Percentiles rank a stretch among this genome's conserved stretches.
Evolutionary conservation across 352 stramenopile species (phyloP).

Genomic region (Hyaloperonospora brassicae): DNA sequence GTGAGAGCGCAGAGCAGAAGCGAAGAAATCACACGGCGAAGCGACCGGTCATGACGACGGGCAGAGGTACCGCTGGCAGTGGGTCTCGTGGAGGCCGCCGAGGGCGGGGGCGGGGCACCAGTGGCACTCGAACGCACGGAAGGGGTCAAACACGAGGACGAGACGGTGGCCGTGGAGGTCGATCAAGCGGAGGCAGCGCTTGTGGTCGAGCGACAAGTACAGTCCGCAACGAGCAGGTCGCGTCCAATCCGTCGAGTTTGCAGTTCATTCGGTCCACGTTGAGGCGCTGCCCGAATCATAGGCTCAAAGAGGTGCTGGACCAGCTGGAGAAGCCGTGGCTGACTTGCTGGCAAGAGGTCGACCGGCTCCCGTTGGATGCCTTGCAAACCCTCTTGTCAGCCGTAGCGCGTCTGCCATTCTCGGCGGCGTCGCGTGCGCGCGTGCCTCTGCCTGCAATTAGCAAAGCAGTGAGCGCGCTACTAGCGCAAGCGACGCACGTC

Average conservation of each 20-base stretch:
- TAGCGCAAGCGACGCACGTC: constrained; percentile 11
- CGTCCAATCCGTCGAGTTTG: constrained; percentile 23
- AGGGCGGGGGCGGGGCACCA: background rate
- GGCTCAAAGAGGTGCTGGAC: constrained; percentile 29
- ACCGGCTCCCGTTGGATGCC: constrained; percentile 28
- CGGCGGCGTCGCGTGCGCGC: constrained; percentile 17
- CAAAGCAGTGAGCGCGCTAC: constrained; percentile 23
- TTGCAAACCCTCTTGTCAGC: constrained; percentile 37
- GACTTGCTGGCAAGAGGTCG: constrained; percentile 36
- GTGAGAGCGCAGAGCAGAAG: too few relatives aligned
- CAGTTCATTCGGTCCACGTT: constrained; percentile 44
- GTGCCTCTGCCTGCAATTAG: constrained; percentile 32
- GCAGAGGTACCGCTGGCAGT: background rate
- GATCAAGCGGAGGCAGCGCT: background rate
- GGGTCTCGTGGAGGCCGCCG: background rate
- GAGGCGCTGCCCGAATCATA: constrained; percentile 32
- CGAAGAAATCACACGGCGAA: too few relatives aligned
- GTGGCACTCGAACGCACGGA: constrained; percentile 3
- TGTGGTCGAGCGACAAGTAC: background rate
- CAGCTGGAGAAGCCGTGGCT: constrained; percentile 34
- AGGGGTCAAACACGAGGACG: constrained; percentile 9
- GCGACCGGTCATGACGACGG: too few relatives aligned
- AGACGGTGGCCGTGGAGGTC: background rate
- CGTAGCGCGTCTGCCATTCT: constrained; percentile 42
- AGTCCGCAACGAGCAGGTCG: constrained; percentile 1